Conservation (phyloP, 768 basidiomycete species). For the Chlorophyllum brunneum region DNA sequence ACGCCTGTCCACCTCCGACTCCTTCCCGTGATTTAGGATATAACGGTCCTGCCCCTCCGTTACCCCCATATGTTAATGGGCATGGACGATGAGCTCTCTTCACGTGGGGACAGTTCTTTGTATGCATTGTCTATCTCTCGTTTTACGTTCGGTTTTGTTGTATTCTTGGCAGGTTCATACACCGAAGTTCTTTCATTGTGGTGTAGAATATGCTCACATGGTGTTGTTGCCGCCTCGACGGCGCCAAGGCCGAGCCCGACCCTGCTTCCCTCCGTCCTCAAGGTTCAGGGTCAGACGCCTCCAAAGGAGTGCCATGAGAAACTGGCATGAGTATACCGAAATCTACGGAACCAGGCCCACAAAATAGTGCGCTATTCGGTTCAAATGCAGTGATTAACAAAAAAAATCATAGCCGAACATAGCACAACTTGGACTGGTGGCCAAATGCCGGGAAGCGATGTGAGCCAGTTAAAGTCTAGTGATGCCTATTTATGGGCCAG, state of each 20-base stretch:
- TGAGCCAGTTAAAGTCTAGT: not conserved
- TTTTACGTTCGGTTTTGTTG: conserved; percentile 15
- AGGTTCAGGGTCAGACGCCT: not conserved
- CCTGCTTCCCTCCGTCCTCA: not conserved
- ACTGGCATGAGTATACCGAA: not conserved
- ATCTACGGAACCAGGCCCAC: not conserved
- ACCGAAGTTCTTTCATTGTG: conserved; percentile 1
- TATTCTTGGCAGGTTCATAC: conserved; percentile 7
- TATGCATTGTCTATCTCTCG: not conserved
- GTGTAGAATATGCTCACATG: not conserved
- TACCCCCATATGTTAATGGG: conserved; percentile 9
- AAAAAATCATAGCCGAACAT: not conserved
- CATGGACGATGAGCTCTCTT: conserved; percentile 7
- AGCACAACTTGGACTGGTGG: not conserved
- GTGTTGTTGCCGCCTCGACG: not conserved
- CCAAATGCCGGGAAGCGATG: not conserved
- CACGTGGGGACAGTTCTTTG: not conserved
- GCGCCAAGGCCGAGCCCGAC: not conserved
- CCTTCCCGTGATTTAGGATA: conserved; percentile 5
- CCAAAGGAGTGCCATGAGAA: not conserved
- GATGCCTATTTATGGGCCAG: not conserved
- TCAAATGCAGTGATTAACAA: not conserved
- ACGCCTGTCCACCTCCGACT: not conserved
- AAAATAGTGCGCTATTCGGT: not conserved
- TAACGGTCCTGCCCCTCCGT: conserved; percentile 1